Percentiles rank a stretch among this genome's conserved stretches.
These are phyloP conservation scores for Pleurozium schreberi DNA, from an alignment of 225 moss, liverwort and hornwort species.

Conservation along the genomic window DNA sequence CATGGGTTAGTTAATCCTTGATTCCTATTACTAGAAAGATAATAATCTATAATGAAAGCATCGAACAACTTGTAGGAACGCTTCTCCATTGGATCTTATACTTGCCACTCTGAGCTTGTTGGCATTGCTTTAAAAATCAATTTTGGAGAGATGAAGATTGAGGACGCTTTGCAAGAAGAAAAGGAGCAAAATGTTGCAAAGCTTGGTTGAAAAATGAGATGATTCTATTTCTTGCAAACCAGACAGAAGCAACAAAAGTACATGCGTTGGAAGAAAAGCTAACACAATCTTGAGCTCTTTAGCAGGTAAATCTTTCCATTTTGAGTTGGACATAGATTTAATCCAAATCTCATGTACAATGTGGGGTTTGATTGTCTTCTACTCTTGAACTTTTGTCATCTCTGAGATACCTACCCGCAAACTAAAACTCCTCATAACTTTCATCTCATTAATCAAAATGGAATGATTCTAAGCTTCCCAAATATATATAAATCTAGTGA, in stretches of 20 bases:
- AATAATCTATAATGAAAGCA: neutral
- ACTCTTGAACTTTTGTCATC: too few relatives aligned
- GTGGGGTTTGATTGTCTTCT: neutral
- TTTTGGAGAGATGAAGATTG: neutral
- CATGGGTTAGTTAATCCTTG: neutral
- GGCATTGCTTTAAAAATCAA: neutral
- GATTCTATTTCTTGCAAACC: neutral
- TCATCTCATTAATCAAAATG: too few relatives aligned
- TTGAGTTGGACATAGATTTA: neutral
- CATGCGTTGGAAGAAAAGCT: neutral
- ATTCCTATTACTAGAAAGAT: neutral
- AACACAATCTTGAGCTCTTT: neutral
- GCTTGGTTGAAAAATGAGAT: neutral
- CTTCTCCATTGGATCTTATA: neutral
- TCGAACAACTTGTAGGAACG: neutral
- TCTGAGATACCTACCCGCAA: too few relatives aligned
- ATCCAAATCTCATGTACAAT: neutral
- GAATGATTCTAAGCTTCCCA: too few relatives aligned
- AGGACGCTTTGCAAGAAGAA: neutral
- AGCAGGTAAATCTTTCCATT: neutral
- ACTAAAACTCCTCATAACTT: too few relatives aligned
- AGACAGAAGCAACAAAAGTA: neutral
- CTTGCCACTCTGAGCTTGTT: neutral
- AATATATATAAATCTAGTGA: too few relatives aligned
- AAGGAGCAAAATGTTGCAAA: neutral